These are phyloP conservation scores for Leptomonas pyrrhocoris DNA, from an alignment of 208 protist genomes.

Conservation along the genomic window DNA sequence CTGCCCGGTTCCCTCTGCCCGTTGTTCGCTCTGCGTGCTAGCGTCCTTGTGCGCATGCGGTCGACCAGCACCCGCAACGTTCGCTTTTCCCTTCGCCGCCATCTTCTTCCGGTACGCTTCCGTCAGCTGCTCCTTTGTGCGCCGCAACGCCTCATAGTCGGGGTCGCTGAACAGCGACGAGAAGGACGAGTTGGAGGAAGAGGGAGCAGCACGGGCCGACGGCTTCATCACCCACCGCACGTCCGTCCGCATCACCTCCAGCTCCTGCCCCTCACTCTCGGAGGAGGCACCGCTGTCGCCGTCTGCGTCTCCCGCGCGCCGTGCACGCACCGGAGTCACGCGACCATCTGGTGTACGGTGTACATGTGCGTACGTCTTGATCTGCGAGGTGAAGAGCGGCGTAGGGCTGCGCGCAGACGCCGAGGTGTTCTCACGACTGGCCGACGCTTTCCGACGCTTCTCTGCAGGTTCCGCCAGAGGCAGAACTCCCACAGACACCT, in stretches of 20 bases:
- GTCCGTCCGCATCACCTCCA: constrained; percentile 71
- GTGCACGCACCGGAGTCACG: constrained; percentile 34
- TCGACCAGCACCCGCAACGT: not conserved
- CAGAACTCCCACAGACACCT: not conserved
- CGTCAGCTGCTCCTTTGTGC: constrained; percentile 5
- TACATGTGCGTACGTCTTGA: constrained; percentile 34
- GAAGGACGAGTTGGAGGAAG: not conserved
- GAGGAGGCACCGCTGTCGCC: constrained; percentile 12
- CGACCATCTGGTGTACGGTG: constrained; percentile 24
- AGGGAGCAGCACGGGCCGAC: not conserved
- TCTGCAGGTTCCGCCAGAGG: not conserved
- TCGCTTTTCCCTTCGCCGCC: not conserved
- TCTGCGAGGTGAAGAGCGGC: constrained; percentile 24
- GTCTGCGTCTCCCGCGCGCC: constrained; percentile 1
- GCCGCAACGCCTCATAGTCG: not conserved
- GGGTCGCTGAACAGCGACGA: not conserved
- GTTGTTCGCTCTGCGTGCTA: not conserved
- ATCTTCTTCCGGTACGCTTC: not conserved
- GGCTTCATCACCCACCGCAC: constrained; percentile 55
- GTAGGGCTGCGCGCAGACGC: not conserved
- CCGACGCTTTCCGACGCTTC: not conserved
- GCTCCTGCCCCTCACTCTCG: constrained; percentile 37
- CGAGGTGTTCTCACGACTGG: not conserved
- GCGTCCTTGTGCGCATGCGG: not conserved
- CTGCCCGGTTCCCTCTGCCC: not conserved